Percentiles rank a stretch among this genome's conserved stretches.
Conservation (phyloP, 345 rosid genomes). For the Adansonia digitata region DNA sequence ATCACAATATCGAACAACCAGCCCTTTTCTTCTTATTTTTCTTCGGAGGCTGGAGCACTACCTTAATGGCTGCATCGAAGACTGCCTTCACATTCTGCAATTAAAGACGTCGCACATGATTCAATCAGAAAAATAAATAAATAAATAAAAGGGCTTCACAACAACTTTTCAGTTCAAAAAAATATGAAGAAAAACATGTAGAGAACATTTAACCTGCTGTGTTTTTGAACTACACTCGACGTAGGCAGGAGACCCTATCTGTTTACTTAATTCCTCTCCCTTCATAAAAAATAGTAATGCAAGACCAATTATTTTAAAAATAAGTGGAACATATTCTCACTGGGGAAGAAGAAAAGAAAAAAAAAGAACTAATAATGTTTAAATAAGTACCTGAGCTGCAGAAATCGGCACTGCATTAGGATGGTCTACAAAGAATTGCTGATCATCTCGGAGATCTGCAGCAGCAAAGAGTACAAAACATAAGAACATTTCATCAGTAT, state of each 20-base stretch:
- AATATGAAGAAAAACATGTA: neutral
- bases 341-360: too few species aligned
- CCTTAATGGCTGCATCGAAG: slow-evolving; percentile 3
- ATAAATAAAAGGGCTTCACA: neutral
- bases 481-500: too few species aligned
- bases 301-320: neutral
- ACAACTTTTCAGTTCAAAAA: neutral
- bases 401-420: too few species aligned
- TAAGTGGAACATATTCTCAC: neutral
- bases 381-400: too few species aligned
- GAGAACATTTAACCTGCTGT: slow-evolving; percentile 56
- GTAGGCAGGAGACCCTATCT: slow-evolving; percentile 82
- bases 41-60: slow-evolving; percentile 20
- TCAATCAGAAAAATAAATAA: neutral
- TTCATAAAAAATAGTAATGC: slow-evolving; percentile 21
- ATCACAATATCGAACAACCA: slow-evolving; percentile 17
- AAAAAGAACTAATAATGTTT: too few species aligned
- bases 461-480: too few species aligned
- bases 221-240: slow-evolving; percentile 94
- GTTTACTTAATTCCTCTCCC: slow-evolving; percentile 95
- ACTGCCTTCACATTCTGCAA: slow-evolving; percentile 6
- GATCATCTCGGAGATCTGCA: too few species aligned
- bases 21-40: slow-evolving; percentile 17
- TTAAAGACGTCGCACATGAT: neutral
- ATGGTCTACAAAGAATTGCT: too few species aligned